Percentiles rank a stretch among this genome's conserved stretches.
These are phyloP conservation scores for Saturnispora sanitii DNA, from an alignment of 805 yeast genomes.

Conservation along the genomic window DNA sequence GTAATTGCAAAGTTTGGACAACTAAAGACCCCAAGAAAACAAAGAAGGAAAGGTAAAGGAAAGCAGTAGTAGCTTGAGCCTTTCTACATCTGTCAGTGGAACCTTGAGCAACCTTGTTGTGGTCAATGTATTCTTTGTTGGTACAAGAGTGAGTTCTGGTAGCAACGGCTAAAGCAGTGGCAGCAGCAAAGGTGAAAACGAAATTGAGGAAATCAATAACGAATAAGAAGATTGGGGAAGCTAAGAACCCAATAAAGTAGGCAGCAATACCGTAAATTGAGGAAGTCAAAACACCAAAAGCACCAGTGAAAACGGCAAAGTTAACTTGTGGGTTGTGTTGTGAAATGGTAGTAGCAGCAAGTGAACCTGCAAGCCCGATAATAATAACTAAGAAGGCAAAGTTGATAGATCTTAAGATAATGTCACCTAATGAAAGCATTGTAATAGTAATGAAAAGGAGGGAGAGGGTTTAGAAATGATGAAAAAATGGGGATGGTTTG, in stretches of 20 bases:
- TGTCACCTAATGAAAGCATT: slow-evolving; percentile 61
- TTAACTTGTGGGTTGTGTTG: slow-evolving; percentile 73
- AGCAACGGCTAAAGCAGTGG: slow-evolving; percentile 87
- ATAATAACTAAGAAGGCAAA: slow-evolving; percentile 67
- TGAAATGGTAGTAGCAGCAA: slow-evolving; percentile 50
- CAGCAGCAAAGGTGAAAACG: slow-evolving; percentile 91
- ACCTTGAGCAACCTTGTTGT: slow-evolving; percentile 68
- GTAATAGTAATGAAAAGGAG: neutral
- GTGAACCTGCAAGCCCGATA: slow-evolving; percentile 84
- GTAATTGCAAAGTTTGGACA: slow-evolving; percentile 38
- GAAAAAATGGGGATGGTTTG: neutral
- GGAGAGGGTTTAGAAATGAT: neutral
- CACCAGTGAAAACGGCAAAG: slow-evolving; percentile 78
- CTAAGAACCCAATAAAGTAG: slow-evolving; percentile 64
- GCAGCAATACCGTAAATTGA: slow-evolving; percentile 73
- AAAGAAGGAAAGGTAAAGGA: slow-evolving; percentile 77
- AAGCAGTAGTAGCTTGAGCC: slow-evolving; percentile 78
- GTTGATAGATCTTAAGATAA: slow-evolving; percentile 63
- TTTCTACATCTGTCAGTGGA: slow-evolving; percentile 82
- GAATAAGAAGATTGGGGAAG: slow-evolving; percentile 77
- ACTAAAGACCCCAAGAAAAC: slow-evolving; percentile 57
- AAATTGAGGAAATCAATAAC: slow-evolving; percentile 76
- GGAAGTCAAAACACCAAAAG: slow-evolving; percentile 76
- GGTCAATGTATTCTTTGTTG: slow-evolving; percentile 52
- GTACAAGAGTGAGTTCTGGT: slow-evolving; percentile 79